Conservation (phyloP, 208 protist genomes). For the Entamoeba nuttalli region DNA sequence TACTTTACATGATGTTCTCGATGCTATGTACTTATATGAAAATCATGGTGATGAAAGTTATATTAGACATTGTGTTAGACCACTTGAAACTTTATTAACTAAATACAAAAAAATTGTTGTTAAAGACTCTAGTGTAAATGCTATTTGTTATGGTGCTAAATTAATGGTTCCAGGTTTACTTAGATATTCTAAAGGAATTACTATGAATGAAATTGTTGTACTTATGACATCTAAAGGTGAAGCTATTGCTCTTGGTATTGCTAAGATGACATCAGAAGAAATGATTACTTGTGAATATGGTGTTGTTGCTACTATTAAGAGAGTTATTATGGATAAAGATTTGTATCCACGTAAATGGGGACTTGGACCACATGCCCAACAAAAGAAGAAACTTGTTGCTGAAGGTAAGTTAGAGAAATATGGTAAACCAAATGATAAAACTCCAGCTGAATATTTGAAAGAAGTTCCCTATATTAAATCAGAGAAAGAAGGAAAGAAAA, state of each 20-base stretch:
- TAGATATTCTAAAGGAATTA: constrained; percentile 82
- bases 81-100: constrained; percentile 86
- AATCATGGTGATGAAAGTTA: constrained; percentile 85
- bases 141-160: constrained; percentile 96
- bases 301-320: constrained; percentile 85
- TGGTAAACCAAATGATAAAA: constrained; percentile 16
- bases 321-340: constrained; percentile 98
- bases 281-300: constrained; percentile 88
- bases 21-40: constrained; percentile 90
- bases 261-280: constrained; percentile 85
- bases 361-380: constrained; percentile 53
- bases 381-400: constrained; percentile 9
- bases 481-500: not conserved
- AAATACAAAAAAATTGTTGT: constrained; percentile 93
- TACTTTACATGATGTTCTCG: constrained; percentile 98
- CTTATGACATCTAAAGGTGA: constrained; percentile 98
- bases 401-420: constrained; percentile 25
- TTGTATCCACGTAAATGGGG: constrained; percentile 91
- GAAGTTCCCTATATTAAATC: not conserved
- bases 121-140: constrained; percentile 95
- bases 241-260: constrained; percentile 88
- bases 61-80: constrained; percentile 80
- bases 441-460: constrained; percentile 8
- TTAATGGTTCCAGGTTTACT: constrained; percentile 91
- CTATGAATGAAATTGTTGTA: constrained; percentile 81